Evolutionary conservation across 306 rosid species (phyloP).

Genomic region (Malus sylvestris): DNA sequence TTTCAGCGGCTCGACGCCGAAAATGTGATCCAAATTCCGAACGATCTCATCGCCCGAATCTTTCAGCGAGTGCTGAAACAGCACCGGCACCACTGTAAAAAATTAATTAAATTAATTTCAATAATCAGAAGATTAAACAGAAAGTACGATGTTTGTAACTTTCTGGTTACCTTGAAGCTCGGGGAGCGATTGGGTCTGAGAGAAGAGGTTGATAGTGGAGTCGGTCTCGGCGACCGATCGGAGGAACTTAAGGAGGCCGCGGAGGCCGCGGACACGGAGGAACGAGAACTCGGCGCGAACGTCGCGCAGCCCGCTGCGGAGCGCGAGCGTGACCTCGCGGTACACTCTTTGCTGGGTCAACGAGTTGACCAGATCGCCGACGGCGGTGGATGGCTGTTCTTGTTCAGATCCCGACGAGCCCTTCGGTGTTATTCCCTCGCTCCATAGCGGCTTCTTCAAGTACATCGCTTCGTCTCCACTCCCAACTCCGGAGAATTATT

Average conservation of each 20-base stretch:
- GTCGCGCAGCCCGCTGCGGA: conserved; percentile 67
- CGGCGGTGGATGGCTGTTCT: conserved; percentile 18
- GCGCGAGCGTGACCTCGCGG: conserved; percentile 78
- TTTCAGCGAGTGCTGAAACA: conserved; percentile 69
- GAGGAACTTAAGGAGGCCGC: conserved; percentile 74
- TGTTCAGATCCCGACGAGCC: conserved; percentile 27
- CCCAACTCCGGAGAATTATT: background rate
- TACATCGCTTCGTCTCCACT: conserved; percentile 35
- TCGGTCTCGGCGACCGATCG: conserved; percentile 68
- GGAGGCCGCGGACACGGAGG: conserved; percentile 80
- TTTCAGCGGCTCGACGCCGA: conserved; percentile 66
- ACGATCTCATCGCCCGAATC: conserved; percentile 52
- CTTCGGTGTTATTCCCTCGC: conserved; percentile 36
- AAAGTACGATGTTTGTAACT: background rate
- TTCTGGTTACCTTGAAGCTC: conserved; percentile 57
- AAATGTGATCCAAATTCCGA: conserved; percentile 52
- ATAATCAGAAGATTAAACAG: background rate
- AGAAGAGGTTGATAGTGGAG: conserved; percentile 54
- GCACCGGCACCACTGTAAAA: conserved; percentile 67
- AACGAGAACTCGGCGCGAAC: conserved; percentile 84
- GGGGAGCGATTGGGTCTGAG: conserved; percentile 58
- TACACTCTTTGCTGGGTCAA: conserved; percentile 59
- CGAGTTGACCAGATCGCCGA: conserved; percentile 50
- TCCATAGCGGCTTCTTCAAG: conserved; percentile 69
- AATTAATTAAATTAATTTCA: background rate